Evolutionary conservation across 805 yeast species (phyloP).

Genomic region (Candida sanyiensis): DNA sequence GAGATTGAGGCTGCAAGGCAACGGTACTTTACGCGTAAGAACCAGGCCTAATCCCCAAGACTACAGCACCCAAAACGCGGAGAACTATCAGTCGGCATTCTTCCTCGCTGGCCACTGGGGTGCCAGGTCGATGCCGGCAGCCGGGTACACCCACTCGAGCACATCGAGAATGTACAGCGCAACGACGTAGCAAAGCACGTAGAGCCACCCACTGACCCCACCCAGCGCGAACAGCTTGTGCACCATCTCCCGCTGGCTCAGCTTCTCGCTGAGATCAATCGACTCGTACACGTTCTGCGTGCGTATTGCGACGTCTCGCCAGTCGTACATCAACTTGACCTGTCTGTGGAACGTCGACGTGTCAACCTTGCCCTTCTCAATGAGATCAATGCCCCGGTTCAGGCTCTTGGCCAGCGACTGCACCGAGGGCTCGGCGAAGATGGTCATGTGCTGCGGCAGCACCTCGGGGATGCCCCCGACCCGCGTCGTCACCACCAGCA

Average conservation of each 20-base stretch:
- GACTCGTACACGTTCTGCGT: conserved; percentile 77
- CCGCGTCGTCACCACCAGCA: conserved; percentile 86
- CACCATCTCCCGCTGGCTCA: conserved; percentile 47
- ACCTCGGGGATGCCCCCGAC: conserved; percentile 99
- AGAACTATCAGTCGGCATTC: too few relatives aligned
- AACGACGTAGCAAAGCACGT: conserved; percentile 71
- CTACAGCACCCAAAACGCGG: too few relatives aligned
- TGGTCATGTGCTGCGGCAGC: conserved; percentile 87
- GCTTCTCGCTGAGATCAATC: conserved; percentile 28
- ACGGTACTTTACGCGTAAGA: too few relatives aligned
- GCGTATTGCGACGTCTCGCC: conserved; percentile 83
- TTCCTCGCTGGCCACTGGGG: conserved; percentile 89
- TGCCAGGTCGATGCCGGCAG: conserved; percentile 62
- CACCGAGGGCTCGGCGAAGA: conserved; percentile 84
- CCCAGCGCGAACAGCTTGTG: conserved; percentile 65
- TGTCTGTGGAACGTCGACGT: conserved; percentile 74
- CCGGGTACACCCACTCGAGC: conserved; percentile 69
- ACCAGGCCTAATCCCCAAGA: too few relatives aligned
- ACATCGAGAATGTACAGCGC: conserved; percentile 62
- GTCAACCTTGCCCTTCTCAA: conserved; percentile 55
- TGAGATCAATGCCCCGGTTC: conserved; percentile 56
- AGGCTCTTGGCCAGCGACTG: conserved; percentile 73
- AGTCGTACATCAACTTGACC: conserved; percentile 78
- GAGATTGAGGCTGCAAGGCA: conserved; percentile 15
- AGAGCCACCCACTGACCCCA: conserved; percentile 81